Base-by-base conservation (phyloP, 768 basidiomycete genomes). In the Russula sp. region DNA sequence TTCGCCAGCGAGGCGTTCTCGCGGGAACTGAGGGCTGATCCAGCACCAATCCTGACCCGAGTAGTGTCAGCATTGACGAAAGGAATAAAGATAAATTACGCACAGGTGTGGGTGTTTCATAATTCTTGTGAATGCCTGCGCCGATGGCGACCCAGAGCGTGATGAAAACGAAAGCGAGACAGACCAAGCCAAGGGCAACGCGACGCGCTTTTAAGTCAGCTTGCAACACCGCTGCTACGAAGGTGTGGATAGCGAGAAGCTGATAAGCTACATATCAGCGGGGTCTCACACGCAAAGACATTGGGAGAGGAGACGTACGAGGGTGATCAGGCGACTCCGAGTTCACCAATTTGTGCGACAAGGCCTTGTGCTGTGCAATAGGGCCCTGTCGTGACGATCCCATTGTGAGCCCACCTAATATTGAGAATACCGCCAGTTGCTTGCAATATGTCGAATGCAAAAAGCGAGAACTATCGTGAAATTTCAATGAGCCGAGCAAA, bases 341-440 rank as follows among this genome's bases (percentile, higher is more conserved):
- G 74, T 57, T 81, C 79, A 10, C 80, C 79, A 0, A 79, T 60
- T 59, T 79, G 77, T 64, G 79, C 75, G 6, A 80, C 62, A 49
- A 76, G 69, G 20, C 77, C 76, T 68, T 80, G 78, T 0, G 77
- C 72, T 6, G 72, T 72, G 64, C 79, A 80, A 60, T 73, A 79
- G 0, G 52, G 14, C 9, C 77, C 77, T 1, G 64, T 68, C 34
- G 73, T 68, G 4, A 80, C 76, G 18, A 69, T 69, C 10, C 78
- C 77, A 7, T 67, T 58, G 42, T 72, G 63, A 10, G 78, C 69
- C 78, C 79, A 79, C 65, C 70, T 73, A 6, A 77, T 61, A 59
- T 79, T 73, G 65, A 79, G 64, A 10, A 76, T 71, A 20, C 75
- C 74, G 0, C 80, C 79, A 16, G 76, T 32, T 0, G 75, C 77